Evolutionary conservation across 306 rosid genomes (phyloP), one percentile per base, ranked within the genome.

Genomic region (Quercus aquifolioides): DNA sequence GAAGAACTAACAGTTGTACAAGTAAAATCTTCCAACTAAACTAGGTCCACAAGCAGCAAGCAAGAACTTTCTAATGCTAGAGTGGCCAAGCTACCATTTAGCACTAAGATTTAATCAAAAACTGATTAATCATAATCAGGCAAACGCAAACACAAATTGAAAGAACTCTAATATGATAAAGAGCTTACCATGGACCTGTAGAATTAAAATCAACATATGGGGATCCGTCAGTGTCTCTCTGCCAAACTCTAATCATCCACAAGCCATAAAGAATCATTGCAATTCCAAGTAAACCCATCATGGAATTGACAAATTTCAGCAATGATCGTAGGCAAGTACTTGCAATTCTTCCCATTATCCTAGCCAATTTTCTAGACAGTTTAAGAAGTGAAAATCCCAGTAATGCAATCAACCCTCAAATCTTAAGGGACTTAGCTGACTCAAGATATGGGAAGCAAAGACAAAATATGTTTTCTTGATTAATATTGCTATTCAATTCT

Each of bases 241-340:
- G 84, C 87, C 86, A 86, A 73, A 81, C 80, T 79, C 83, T 75
- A 21, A 75, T 55, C 85, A 84, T 25, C 83, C 78, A 81, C 26
- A 71, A 85, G 28, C 86, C 79, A 73, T 75, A 85, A 0, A 85
- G 25, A 74, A 85, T 69, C 87, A 85, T 67, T 6, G 91, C 87
- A 33, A 87, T 83, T 52, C 91, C 91, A 31, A 82, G 76, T 43
- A 87, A 35, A 57, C 82, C 91, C 79, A 80, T 57, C n/a, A 76
- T 21, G 12, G 74, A 82, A 57, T 85, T 87, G 76, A 80, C 63
- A 1, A 69, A 49, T 75, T 87, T 87, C 17, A 85, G 84, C 62
- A 85, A 11, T 11, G 74, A 67, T 43, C 77, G 74, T 33, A 76
- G 68, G 84, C 81, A 73, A 58, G 57, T 54, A 38, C 31, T 77